Percentiles rank a stretch among this genome's conserved stretches.
phyloP scores from a whole-genome alignment of 192 early-diverging fungal genomes.

The Cetraspora pellucida region DNA sequence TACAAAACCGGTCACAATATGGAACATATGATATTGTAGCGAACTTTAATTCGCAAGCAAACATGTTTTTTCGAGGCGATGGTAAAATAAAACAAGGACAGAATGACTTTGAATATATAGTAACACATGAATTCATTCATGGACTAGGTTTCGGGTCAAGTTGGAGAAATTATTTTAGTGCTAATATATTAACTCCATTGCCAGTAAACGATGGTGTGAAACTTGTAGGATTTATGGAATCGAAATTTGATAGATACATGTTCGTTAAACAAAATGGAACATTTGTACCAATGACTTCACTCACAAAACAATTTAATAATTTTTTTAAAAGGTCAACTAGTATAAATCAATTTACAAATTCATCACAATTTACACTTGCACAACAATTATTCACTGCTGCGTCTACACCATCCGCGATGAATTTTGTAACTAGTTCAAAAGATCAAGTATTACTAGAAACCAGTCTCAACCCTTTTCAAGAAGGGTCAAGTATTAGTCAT shows the following conservation, averaged over 20 bases:
- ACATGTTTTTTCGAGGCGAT: neutral
- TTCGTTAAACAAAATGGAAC: neutral
- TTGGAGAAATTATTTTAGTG: neutral
- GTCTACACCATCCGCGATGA: neutral
- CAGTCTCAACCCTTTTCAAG: neutral
- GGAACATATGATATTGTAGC: neutral
- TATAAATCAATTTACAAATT: neutral
- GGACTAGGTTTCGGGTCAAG: neutral
- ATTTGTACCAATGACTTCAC: neutral
- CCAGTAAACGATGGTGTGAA: neutral
- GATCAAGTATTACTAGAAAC: slow-evolving; percentile 3
- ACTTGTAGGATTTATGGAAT: neutral
- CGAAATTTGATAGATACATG: slow-evolving; percentile 5
- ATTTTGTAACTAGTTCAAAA: neutral
- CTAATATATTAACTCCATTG: neutral
- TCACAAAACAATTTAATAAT: neutral
- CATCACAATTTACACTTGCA: neutral
- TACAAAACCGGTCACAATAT: neutral
- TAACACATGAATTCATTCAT: slow-evolving; percentile 24
- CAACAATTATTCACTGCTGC: neutral
- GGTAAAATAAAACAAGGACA: neutral
- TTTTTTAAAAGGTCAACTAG: neutral
- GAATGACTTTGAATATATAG: neutral
- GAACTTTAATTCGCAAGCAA: neutral
- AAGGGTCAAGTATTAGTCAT: neutral